These are phyloP conservation scores for Paramecium pentaurelia DNA, from an alignment of 73 alveolate genomes.

Conservation along the genomic window DNA sequence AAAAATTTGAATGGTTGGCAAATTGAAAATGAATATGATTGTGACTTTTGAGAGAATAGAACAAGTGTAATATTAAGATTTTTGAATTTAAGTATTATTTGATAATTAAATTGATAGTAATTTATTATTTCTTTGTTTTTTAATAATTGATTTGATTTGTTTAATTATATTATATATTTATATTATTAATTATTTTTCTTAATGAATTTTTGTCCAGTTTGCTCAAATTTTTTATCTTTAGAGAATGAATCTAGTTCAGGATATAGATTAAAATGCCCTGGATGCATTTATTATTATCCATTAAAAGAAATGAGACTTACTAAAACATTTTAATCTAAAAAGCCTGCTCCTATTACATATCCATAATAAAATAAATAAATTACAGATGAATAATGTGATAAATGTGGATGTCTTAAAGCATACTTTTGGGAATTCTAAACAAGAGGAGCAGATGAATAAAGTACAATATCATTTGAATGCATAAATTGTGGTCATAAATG, in stretches of 20 bases:
- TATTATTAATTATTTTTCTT: background rate
- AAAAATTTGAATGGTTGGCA: background rate
- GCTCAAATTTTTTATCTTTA: constrained; percentile 11
- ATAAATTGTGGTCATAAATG: background rate
- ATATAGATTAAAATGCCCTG: constrained; percentile 9
- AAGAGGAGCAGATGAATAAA: constrained; percentile 24
- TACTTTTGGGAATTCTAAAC: background rate
- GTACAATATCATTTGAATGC: constrained; percentile 15
- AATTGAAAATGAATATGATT: background rate
- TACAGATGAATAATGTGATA: background rate
- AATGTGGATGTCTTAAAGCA: constrained; percentile 27
- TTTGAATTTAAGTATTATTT: background rate
- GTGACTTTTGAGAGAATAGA: background rate
- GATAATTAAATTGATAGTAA: background rate
- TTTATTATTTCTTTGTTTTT: no score
- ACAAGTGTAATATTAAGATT: background rate
- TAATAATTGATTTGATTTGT: background rate
- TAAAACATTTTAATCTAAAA: background rate
- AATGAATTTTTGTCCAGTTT: constrained; percentile 42
- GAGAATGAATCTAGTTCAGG: background rate
- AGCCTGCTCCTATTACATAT: background rate
- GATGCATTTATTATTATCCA: constrained; percentile 3
- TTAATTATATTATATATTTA: background rate
- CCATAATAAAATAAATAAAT: background rate
- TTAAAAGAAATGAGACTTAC: background rate